phyloP scores from a whole-genome alignment of 495 filamentous ascomycete species.

The Cladorrhinum samala region DNA sequence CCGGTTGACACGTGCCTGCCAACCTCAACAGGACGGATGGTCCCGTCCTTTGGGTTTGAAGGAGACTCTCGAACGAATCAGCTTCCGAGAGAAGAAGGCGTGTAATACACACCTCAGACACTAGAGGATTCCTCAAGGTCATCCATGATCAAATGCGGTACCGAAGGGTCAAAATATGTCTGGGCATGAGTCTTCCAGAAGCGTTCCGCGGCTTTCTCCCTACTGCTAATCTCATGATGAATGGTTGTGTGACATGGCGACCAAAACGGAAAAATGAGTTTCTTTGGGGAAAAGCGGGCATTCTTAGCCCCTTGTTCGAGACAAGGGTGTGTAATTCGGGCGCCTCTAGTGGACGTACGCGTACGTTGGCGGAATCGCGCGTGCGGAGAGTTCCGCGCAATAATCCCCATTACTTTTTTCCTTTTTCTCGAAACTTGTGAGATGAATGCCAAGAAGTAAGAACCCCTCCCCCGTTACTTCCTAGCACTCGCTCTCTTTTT shows the following conservation, averaged over 20 bases:
- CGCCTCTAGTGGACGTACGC: too few species aligned
- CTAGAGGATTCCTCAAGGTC: too few species aligned
- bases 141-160: too few species aligned
- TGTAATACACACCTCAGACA: neutral
- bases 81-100: constrained; percentile 1
- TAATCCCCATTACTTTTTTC: neutral
- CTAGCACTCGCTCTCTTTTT: too few species aligned
- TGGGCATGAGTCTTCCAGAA: neutral
- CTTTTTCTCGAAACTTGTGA: too few species aligned
- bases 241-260: neutral
- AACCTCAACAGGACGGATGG: too few species aligned
- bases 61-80: neutral
- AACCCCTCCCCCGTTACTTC: too few species aligned
- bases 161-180: neutral
- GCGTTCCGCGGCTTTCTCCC: neutral
- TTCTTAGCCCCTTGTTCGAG: too few species aligned
- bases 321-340: too few species aligned
- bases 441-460: neutral
- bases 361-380: neutral
- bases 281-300: neutral
- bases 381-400: neutral
- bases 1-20: too few species aligned
- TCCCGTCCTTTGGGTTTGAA: too few species aligned
- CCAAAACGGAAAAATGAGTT: neutral
- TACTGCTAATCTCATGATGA: neutral